Percentiles rank a stretch among this genome's conserved stretches.
These are phyloP conservation scores for Aspergillus calidoustus DNA, from an alignment of 2,329 filamentous ascomycete genomes.

Conservation along the genomic window DNA sequence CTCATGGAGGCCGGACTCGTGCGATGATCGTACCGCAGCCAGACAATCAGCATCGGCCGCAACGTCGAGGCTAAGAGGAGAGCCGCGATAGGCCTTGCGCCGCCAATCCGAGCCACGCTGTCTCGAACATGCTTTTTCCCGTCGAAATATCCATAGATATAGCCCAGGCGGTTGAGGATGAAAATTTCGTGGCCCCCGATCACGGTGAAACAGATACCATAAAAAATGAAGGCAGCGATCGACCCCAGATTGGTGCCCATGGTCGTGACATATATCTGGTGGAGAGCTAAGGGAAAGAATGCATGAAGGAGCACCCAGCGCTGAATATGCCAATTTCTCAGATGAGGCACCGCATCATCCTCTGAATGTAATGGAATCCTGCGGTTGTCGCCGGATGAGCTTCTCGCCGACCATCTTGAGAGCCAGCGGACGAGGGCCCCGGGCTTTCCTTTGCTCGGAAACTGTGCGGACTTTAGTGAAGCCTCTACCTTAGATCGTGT, in stretches of 20 bases:
- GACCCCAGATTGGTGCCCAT: constrained; percentile 37
- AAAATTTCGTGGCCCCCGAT: constrained; percentile 47
- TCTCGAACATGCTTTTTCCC: constrained; percentile 51
- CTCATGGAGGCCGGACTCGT: constrained; percentile 31
- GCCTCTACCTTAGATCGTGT: too few species aligned
- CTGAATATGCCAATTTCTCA: constrained; percentile 42
- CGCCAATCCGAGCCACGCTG: constrained; percentile 47
- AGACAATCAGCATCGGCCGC: constrained; percentile 40
- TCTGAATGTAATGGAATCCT: constrained; percentile 47
- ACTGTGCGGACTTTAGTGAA: too few species aligned
- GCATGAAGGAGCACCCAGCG: constrained; percentile 48
- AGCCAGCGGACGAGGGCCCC: constrained; percentile 39
- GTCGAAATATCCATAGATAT: constrained; percentile 48
- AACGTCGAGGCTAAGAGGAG: constrained; percentile 39
- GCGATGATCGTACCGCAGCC: constrained; percentile 34
- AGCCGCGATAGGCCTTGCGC: constrained; percentile 37
- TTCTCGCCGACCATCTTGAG: constrained; percentile 36
- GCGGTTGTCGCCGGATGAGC: constrained; percentile 31
- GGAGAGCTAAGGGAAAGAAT: constrained; percentile 42
- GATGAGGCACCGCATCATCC: constrained; percentile 46
- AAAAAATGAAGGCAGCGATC: constrained; percentile 41
- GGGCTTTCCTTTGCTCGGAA: constrained; percentile 19
- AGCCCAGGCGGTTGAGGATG: constrained; percentile 44
- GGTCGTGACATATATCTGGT: constrained; percentile 39
- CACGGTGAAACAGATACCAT: constrained; percentile 45